Evolutionary conservation across 2,329 filamentous ascomycete genomes (phyloP).

Genomic region (Paradendryphiella salina): DNA sequence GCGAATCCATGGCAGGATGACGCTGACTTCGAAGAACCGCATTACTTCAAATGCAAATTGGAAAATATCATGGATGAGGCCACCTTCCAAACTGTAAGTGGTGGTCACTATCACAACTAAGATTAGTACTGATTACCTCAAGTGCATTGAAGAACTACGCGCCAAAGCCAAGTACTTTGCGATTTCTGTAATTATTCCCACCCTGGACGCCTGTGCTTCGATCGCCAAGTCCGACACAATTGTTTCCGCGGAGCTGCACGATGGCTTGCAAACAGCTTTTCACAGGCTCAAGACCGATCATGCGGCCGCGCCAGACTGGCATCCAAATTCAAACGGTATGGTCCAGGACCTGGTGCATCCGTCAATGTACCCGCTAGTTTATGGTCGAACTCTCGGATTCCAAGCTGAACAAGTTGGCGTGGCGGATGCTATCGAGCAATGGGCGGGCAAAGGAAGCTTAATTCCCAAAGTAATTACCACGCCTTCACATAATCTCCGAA

Average conservation of each 20-base stretch:
- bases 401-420: slow-evolving; percentile 34
- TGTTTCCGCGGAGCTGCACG: slow-evolving; percentile 46
- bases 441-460: slow-evolving; percentile 38
- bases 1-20: slow-evolving; percentile 3
- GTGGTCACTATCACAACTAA: not conserved
- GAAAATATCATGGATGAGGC: slow-evolving; percentile 19
- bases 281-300: slow-evolving; percentile 55
- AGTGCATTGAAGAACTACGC: slow-evolving; percentile 51
- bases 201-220: slow-evolving; percentile 52
- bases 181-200: slow-evolving; percentile 48
- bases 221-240: slow-evolving; percentile 60
- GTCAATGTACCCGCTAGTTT: slow-evolving; percentile 64
- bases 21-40: not conserved
- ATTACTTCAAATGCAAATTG: not conserved
- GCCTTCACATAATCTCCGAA: not conserved
- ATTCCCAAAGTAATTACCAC: slow-evolving; percentile 6
- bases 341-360: slow-evolving; percentile 68
- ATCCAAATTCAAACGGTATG: slow-evolving; percentile 60
- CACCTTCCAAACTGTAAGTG: slow-evolving; percentile 23
- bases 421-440: slow-evolving; percentile 31
- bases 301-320: slow-evolving; percentile 54
- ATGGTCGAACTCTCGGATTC: slow-evolving; percentile 54
- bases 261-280: slow-evolving; percentile 52
- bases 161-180: slow-evolving; percentile 56
- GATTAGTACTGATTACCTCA: not conserved